Evolutionary conservation across 192 early-diverging fungal genomes (phyloP).

Genomic region (Mortierella claussenii): DNA sequence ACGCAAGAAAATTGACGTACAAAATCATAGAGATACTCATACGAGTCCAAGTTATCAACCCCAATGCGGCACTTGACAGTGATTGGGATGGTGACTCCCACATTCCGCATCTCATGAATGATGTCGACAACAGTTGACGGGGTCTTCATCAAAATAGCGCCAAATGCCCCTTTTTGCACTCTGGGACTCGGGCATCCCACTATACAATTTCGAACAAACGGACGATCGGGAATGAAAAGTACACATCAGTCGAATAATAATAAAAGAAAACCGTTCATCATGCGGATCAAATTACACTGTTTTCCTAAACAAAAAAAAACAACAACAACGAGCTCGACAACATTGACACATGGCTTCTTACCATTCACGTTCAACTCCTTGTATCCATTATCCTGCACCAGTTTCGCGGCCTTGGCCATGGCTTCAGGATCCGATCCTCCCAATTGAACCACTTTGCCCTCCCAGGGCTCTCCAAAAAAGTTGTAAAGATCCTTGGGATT

Average conservation of each 20-base stretch:
- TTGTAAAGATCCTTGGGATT: slow-evolving; percentile 54
- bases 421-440: slow-evolving; percentile 60
- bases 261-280: not conserved
- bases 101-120: slow-evolving; percentile 62
- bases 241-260: not conserved
- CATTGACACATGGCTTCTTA: not conserved
- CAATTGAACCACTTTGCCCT: slow-evolving; percentile 66
- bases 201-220: too few species aligned
- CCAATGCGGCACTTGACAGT: slow-evolving; percentile 84
- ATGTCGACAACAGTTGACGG: slow-evolving; percentile 67
- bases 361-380: slow-evolving; percentile 74
- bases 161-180: slow-evolving; percentile 75
- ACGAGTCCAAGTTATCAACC: slow-evolving; percentile 73
- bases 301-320: too few species aligned
- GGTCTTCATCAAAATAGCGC: slow-evolving; percentile 77
- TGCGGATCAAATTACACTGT: not conserved
- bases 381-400: slow-evolving; percentile 66
- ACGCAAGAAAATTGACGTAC: slow-evolving; percentile 26
- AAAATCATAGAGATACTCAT: slow-evolving; percentile 66
- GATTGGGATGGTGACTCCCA: slow-evolving; percentile 58
- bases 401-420: slow-evolving; percentile 61
- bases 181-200: slow-evolving; percentile 76
- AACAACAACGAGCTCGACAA: too few species aligned
- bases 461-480: slow-evolving; percentile 59
- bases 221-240: too few species aligned